Percentiles rank a stretch among this genome's conserved stretches.
Conservation (phyloP, 176 grass and related monocot species). For the Oryza brachyantha region DNA sequence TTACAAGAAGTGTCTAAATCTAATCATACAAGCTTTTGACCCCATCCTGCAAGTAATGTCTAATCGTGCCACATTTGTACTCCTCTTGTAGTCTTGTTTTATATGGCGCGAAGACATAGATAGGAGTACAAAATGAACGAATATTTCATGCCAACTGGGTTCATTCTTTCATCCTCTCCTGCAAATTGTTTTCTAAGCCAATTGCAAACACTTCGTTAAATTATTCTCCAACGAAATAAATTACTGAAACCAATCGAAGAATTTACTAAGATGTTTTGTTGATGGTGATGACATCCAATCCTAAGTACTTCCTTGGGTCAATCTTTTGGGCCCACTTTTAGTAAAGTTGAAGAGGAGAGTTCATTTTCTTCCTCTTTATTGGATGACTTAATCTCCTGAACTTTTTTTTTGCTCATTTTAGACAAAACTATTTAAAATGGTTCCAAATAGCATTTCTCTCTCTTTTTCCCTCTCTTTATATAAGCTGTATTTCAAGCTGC, state of each 20-base stretch:
- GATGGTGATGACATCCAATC: not conserved
- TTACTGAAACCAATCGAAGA: not conserved
- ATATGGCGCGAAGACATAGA: not conserved
- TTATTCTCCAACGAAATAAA: not conserved
- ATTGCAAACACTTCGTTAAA: not conserved
- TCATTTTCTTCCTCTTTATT: no score
- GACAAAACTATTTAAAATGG: no score
- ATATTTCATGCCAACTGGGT: not conserved
- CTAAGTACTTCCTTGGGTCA: not conserved
- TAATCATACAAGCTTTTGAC: not conserved
- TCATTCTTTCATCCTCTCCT: not conserved
- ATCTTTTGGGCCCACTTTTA: no score
- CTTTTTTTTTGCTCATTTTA: no score
- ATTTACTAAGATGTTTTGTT: not conserved
- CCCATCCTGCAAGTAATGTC: not conserved
- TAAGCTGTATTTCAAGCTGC: no score
- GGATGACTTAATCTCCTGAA: no score
- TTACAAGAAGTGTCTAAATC: not conserved
- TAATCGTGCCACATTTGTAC: conserved; percentile 15
- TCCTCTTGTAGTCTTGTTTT: conserved; percentile 11
- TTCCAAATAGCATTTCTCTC: no score
- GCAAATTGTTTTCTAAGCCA: not conserved
- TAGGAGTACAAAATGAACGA: not conserved
- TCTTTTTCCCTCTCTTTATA: no score
- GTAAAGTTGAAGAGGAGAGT: no score